Evolutionary conservation across 169 alveolate species (phyloP), one percentile per base, ranked within the genome.

Genomic region (Cryptosporidium canis): DNA sequence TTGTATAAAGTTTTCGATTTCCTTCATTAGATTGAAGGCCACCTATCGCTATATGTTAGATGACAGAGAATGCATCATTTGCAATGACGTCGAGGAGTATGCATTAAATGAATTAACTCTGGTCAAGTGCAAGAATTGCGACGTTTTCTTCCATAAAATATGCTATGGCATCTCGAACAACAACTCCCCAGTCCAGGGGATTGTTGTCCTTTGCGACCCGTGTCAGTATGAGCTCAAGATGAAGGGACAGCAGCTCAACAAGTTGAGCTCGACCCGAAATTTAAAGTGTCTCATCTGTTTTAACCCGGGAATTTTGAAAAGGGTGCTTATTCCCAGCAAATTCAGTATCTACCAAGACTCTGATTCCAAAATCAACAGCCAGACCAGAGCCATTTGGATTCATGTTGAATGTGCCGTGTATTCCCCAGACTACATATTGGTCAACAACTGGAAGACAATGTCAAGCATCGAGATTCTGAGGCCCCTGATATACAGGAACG

Each of bases 321-420:
- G 87, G 37, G 87, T 21, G 2, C 51, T 77, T 3, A 3, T 58
- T 4, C 72, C 87, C 7, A 35, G 11, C n/a, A 51, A 77, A n/a
- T 56, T 56, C 18, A 35, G 24, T 39, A 12, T 56, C n/a, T 77
- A 21, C 29, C 44, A 41, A 16, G 21, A 0, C 5, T 24, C 64
- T 29, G 45, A 31, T 7, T 37, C 39, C 8, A 77, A 44, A 12
- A 0, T 33, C 9, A 16, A 16, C n/a, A 21, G n/a, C 31, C 65
- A 39, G 27, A 31, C n/a, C 8, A 39, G 63, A 66, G 83, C 87
- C 24, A 39, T 77, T n/a, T 77, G 87, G 87, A 58, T 77, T 61
- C 87, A 77, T 35, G 27, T 77, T 56, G 72, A 77, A 21, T 77
- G 87, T 77, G 87, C 87, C 16, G 58, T 77, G 2, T 77, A 77